A percentile compares a stretch with the other conserved stretches of the same genome.
Conservation (phyloP, 1,139 yeast species). For the Geotrichum phurueaensis region DNA sequence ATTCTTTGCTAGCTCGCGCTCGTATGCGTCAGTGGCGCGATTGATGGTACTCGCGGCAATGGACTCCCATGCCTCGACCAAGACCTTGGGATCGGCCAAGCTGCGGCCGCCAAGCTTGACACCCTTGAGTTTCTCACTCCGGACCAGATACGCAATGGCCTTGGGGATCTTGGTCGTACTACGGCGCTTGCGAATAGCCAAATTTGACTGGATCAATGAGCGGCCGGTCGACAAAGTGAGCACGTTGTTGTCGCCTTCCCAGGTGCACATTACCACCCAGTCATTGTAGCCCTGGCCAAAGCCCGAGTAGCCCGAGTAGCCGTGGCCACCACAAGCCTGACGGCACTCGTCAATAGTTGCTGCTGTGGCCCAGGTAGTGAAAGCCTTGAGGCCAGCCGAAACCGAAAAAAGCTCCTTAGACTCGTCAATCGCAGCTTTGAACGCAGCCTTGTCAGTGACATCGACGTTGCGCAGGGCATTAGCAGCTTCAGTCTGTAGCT, state of each 20-base stretch:
- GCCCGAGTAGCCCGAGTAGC: slow-evolving; percentile 78
- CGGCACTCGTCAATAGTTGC: slow-evolving; percentile 73
- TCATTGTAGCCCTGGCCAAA: slow-evolving; percentile 80
- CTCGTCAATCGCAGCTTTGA: slow-evolving; percentile 44
- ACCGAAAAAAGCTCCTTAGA: slow-evolving; percentile 73
- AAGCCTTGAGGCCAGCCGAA: slow-evolving; percentile 79
- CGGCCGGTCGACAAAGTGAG: slow-evolving; percentile 71
- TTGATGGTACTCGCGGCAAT: slow-evolving; percentile 34
- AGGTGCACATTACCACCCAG: slow-evolving; percentile 90
- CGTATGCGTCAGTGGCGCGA: slow-evolving; percentile 26
- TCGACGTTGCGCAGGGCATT: slow-evolving; percentile 41
- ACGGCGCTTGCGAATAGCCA: slow-evolving; percentile 28
- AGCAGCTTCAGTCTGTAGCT: slow-evolving; percentile 45
- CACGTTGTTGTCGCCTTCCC: slow-evolving; percentile 92
- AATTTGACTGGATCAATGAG: slow-evolving; percentile 30
- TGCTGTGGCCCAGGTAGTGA: slow-evolving; percentile 76
- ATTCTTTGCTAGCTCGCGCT: slow-evolving; percentile 19
- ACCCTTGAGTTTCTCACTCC: slow-evolving; percentile 21
- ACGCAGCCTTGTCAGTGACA: slow-evolving; percentile 32
- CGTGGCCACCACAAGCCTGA: slow-evolving; percentile 94
- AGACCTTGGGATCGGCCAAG: slow-evolving; percentile 24
- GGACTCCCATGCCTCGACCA: slow-evolving; percentile 37
- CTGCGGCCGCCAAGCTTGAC: slow-evolving; percentile 25
- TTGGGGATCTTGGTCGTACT: slow-evolving; percentile 28
- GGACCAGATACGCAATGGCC: slow-evolving; percentile 22